Evolutionary conservation across 1,284 basidiomycete genomes (phyloP), one percentile per base, ranked within the genome.

Genomic region (Exsudoporus floridanus): DNA sequence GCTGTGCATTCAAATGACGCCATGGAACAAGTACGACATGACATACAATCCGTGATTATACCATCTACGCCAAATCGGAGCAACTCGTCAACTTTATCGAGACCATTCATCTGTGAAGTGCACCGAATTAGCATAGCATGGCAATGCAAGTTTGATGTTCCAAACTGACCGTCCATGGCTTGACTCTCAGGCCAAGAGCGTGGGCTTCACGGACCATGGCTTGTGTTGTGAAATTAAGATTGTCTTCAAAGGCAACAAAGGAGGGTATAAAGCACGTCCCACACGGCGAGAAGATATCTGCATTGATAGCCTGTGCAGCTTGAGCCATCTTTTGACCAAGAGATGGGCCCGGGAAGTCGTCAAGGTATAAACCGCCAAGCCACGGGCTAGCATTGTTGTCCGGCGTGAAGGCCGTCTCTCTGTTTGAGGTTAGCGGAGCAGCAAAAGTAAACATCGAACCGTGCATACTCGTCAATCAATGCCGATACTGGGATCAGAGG

Each of bases 201-300:
- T 89, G 86, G 0, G 88, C 83, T 50, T 77, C 75, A 38, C 79
- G 73, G 31, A 92, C 76, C 88, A 91, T 89, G 25, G 75, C 77
- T 60, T 75, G 70, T 4, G 84, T 88, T 4, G 81, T 82, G 62
- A 91, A 89, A 2, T 80, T 65, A 59, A 77, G 84, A 2, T 76
- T 80, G 0, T 69, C 61, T 46, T 74, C 67, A 34, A 58, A 63
- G 13, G 73, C 50, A 13, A 53, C 53, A 28, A 50, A 56, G 5
- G 54, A 38, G 10, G 67, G 66, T 30, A 61, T 58, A 45, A 63
- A 66, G 31, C 74, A 68, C 19, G 73, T 74, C 2, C 75, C 84
- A 14, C 75, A 73, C 10, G 89, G 85, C 2, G 87, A 90, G n/a
- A 92, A 66, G 46, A 88, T 78, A 56, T 83, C 75, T 2, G 84